Evolutionary conservation across 768 basidiomycete species (phyloP), one percentile per base, ranked within the genome.

Genomic region (Russula ochroleuca): DNA sequence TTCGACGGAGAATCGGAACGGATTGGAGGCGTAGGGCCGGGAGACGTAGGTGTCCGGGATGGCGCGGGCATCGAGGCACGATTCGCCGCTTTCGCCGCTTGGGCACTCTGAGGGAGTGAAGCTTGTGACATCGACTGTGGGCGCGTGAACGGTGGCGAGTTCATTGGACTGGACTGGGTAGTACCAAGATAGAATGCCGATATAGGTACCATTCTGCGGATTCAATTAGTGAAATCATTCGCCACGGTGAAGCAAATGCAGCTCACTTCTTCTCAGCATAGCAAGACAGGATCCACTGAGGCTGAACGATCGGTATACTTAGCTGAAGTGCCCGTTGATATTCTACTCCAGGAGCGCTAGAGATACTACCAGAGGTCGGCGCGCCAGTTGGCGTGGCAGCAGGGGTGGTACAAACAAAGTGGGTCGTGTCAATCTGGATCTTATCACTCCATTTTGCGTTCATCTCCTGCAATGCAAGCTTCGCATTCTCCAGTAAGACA

Each of bases 371-470:
- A 10, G 80, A 78, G 0, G 80, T 80, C 62, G 78, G 80, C 11
- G 84, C 84, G 37, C 83, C 87, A 11, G 73, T 69, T 0, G 85
- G 83, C 0, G 85, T 86, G 11, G 85, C 81, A 1, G 86, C 88
- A 3, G 94, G 93, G 0, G 90, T 93, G 19, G 94, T 96, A 72
- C 94, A 96, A 47, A 98, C 94, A 68, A 97, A 99, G 74, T 99
- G 96, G 0, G 95, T 98, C 11, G 96, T 98, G 72, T 99, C 96
- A 62, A 98, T 95, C 77, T 95, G 92, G 45, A 99, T 94, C 70
- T 85, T 89, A 68, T 95, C 89, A 70, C 86, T 91, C 87, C 89
- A 94, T 68, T 88, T 88, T 0, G 92, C 96, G 47, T 81, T 83
- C 90, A 98, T 97, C 69, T 90, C 86, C 51, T 81, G 73, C 58